These are phyloP conservation scores for Aspergillus puulaauensis DNA, from an alignment of 2,329 filamentous ascomycete genomes.

Conservation along the genomic window DNA sequence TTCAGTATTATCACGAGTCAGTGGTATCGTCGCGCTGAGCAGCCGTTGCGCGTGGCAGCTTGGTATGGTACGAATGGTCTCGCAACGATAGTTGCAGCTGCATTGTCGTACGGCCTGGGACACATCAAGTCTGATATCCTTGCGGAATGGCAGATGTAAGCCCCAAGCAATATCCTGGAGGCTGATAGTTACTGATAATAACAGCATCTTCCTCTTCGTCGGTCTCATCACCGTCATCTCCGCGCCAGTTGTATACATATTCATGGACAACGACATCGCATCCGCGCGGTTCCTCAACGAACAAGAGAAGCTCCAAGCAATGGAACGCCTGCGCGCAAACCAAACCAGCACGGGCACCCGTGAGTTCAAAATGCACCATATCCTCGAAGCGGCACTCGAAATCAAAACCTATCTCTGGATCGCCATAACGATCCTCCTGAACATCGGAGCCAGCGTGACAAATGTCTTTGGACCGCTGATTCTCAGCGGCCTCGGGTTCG, in stretches of 20 bases:
- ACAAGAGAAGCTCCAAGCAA: constrained; percentile 46
- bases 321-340: constrained; percentile 52
- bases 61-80: constrained; percentile 66
- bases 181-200: neutral
- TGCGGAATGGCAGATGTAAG: constrained; percentile 52
- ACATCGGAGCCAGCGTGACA: constrained; percentile 63
- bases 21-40: constrained; percentile 55
- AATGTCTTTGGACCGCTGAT: constrained; percentile 67
- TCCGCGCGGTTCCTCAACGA: constrained; percentile 51
- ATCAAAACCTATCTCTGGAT: constrained; percentile 60
- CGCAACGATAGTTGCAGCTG: constrained; percentile 58
- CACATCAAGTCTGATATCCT: constrained; percentile 50
- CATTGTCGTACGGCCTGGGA: constrained; percentile 57
- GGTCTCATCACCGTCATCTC: constrained; percentile 61
- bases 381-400: constrained; percentile 44
- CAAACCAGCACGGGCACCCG: constrained; percentile 48
- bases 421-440: constrained; percentile 60
- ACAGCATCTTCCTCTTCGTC: constrained; percentile 59
- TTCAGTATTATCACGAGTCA: constrained; percentile 48
- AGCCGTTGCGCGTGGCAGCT: constrained; percentile 62
- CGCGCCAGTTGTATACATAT: constrained; percentile 59
- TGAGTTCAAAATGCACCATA: constrained; percentile 48
- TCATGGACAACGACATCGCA: constrained; percentile 58
- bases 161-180: neutral
- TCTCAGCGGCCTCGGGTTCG: constrained; percentile 59